phyloP scores from a whole-genome alignment of 192 early-diverging fungal genomes.

The Coemansia aciculifera region DNA sequence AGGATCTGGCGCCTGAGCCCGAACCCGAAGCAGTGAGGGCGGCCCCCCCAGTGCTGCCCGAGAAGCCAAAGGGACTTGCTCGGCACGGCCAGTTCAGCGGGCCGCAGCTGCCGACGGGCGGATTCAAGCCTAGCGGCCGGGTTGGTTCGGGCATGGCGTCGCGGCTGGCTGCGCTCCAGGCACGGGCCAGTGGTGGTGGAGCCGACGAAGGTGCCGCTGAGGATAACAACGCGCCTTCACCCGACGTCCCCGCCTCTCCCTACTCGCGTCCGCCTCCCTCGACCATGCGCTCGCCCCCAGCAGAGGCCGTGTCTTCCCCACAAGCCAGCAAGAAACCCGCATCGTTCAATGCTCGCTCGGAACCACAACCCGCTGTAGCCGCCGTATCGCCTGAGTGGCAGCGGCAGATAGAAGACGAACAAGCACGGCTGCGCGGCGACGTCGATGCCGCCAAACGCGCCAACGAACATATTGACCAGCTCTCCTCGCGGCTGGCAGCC shows the following conservation, averaged over 20 bases:
- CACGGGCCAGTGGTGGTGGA: constrained; percentile 28
- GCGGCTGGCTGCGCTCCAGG: constrained; percentile 51
- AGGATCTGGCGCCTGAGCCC: constrained; percentile 21
- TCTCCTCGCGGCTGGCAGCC: constrained; percentile 22
- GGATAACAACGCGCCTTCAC: constrained; percentile 7
- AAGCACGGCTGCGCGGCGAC: constrained; percentile 32
- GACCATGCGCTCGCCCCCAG: background rate
- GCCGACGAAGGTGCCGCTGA: constrained; percentile 13
- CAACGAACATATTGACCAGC: constrained; percentile 25
- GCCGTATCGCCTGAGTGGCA: constrained; percentile 41
- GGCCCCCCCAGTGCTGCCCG: constrained; percentile 24
- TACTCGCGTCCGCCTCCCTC: background rate
- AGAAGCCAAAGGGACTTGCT: constrained; percentile 43
- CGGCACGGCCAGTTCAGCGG: constrained; percentile 30
- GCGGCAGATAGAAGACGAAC: constrained; percentile 45
- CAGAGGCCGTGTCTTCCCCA: background rate
- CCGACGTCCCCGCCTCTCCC: background rate
- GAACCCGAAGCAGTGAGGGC: constrained; percentile 16
- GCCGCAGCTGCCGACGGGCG: constrained; percentile 40
- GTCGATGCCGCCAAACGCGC: constrained; percentile 19
- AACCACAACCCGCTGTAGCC: background rate
- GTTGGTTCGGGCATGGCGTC: constrained; percentile 52
- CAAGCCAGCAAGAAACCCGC: constrained; percentile 31
- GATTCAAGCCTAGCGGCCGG: constrained; percentile 48
- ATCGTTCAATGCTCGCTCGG: background rate